These are phyloP conservation scores for Ceratobasidium sp. DNA, from an alignment of 1,284 basidiomycete genomes.

Conservation along the genomic window DNA sequence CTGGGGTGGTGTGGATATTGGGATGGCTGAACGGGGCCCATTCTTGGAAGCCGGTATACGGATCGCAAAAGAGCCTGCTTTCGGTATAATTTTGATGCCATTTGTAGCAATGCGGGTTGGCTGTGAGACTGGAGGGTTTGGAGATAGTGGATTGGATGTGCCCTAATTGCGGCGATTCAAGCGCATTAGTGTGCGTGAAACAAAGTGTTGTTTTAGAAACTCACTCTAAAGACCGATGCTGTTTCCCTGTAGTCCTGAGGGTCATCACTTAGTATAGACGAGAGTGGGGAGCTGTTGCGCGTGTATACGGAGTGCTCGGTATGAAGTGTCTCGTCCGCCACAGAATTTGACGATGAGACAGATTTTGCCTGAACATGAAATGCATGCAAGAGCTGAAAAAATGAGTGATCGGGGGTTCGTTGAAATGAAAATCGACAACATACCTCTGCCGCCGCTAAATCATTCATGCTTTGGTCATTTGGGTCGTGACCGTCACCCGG, in stretches of 20 bases:
- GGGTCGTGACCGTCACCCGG: conserved; percentile 7
- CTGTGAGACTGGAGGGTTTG: neutral
- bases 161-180: neutral
- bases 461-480: conserved; percentile 12
- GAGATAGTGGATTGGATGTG: neutral
- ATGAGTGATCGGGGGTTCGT: neutral
- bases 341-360: conserved; percentile 26
- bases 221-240: conserved; percentile 6
- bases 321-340: conserved; percentile 16
- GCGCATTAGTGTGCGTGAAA: neutral
- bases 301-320: conserved; percentile 27
- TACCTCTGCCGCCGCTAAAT: conserved; percentile 31
- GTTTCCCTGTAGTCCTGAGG: conserved; percentile 16
- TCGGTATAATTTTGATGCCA: conserved; percentile 35
- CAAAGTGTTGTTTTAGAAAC: neutral
- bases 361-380: conserved; percentile 33
- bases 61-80: conserved; percentile 34
- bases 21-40: conserved; percentile 5
- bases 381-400: conserved; percentile 25
- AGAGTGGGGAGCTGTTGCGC: conserved; percentile 22
- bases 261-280: conserved; percentile 29
- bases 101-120: conserved; percentile 6
- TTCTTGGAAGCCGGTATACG: conserved; percentile 31
- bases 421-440: neutral
- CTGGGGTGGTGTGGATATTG: conserved; percentile 3